Evolutionary conservation across 139 green algal genomes (phyloP).

Genomic region (Zygnema cylindricum): DNA sequence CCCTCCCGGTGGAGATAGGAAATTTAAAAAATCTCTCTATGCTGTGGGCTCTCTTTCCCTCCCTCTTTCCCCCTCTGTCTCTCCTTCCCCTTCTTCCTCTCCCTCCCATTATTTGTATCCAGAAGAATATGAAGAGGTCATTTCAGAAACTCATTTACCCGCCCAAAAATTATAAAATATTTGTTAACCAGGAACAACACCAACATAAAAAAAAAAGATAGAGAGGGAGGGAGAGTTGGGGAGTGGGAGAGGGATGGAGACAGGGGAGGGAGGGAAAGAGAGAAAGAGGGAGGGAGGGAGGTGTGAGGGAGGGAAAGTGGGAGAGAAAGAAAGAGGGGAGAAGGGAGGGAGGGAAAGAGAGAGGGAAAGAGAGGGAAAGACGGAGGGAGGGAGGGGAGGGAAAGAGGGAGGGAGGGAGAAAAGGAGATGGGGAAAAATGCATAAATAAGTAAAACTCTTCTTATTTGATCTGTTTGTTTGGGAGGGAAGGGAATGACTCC

Average conservation of each 20-base stretch:
- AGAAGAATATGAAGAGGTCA: too few relatives aligned
- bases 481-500: background rate
- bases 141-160: too few relatives aligned
- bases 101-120: background rate
- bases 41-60: background rate
- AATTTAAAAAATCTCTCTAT: background rate
- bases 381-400: background rate
- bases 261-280: background rate
- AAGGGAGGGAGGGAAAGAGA: background rate
- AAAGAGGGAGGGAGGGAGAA: background rate
- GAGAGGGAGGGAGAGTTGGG: background rate
- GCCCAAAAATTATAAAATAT: background rate
- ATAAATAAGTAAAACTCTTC: too few relatives aligned
- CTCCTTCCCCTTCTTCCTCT: conserved; percentile 1
- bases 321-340: background rate
- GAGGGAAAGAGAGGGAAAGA: background rate
- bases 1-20: too few relatives aligned
- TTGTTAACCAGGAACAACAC: too few relatives aligned
- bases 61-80: conserved; percentile 1
- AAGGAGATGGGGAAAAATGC: background rate
- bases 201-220: too few relatives aligned
- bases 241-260: background rate
- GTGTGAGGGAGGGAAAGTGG: background rate
- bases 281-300: background rate
- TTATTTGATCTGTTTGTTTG: too few relatives aligned